Evolutionary conservation across 257 asterid species (phyloP), one percentile per base, ranked within the genome.

Genomic region (Voacanga thouarsii): DNA sequence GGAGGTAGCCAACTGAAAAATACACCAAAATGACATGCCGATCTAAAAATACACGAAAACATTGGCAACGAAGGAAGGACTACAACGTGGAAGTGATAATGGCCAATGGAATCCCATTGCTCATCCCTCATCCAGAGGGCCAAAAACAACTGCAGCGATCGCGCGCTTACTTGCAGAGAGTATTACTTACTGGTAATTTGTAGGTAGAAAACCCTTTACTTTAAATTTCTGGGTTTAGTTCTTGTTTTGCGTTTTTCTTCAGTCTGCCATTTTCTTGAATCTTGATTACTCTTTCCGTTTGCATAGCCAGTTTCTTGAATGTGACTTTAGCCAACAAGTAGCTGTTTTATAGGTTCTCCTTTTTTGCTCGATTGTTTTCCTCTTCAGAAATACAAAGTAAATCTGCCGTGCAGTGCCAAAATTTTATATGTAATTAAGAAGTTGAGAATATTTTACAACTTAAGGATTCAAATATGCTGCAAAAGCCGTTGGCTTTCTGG

Each of bases 91-190:
- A 41, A 67, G 45, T 50, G 69, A 28, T 77, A 43, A 50, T 63
- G 50, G 81, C 81, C 81, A 80, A 45, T 75, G 55, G 19, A 69
- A 39, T 69, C 30, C 51, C 83, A 9, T 76, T 41, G 28, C 51
- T 21, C 47, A 57, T 28, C 28, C 72, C 78, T 81, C 56, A 71
- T 77, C 84, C 71, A 43, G 74, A 81, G 7, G 50, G 24, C 41
- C 61, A 76, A 33, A 19, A 75, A 24, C 49, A 23, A 56, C 68
- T 37, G 8, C 56, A 1, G 7, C n/a, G 66, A 53, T 47, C 59
- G 61, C 73, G 68, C 55, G 47, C 67, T 49, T 56, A 19, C 59
- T 75, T 19, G 65, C 2, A 12, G 23, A 4, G 11, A 49, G 64
- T 4, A 23, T 11, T 59, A 15, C 45, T 28, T 60, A 30, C 61